phyloP scores from a whole-genome alignment of 176 grass and related monocot genomes.

The Pontederia crassipes region DNA sequence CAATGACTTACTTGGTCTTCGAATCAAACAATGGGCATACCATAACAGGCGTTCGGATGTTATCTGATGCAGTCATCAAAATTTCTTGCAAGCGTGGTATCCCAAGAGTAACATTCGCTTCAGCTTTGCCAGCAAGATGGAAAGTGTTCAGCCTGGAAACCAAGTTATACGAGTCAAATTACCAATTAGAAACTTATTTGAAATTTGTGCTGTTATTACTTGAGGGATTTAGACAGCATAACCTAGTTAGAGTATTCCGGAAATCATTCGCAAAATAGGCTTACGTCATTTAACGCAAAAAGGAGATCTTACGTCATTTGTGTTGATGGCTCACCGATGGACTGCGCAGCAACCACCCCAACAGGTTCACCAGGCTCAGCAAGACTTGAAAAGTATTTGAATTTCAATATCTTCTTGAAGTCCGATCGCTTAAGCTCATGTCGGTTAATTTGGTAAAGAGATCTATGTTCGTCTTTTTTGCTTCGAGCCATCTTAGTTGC shows the following conservation, averaged over 20 bases:
- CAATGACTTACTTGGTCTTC: slow-evolving; percentile 26
- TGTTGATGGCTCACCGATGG: slow-evolving; percentile 88
- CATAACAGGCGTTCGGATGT: slow-evolving; percentile 67
- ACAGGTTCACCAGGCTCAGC: slow-evolving; percentile 79
- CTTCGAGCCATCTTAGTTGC: slow-evolving; percentile 21
- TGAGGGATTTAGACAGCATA: too few species aligned
- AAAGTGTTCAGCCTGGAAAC: slow-evolving; percentile 87
- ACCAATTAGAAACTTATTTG: too few species aligned
- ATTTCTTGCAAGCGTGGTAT: slow-evolving; percentile 87
- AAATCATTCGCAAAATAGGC: too few species aligned
- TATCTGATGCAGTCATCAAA: slow-evolving; percentile 71
- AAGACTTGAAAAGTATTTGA: slow-evolving; percentile 66
- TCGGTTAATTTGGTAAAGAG: slow-evolving; percentile 19
- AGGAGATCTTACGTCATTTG: slow-evolving; percentile 86
- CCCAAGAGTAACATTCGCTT: slow-evolving; percentile 92
- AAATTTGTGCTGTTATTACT: too few species aligned
- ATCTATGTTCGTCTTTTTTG: slow-evolving; percentile 12
- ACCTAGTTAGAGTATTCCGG: too few species aligned
- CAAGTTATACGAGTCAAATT: neutral
- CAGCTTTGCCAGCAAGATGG: slow-evolving; percentile 84
- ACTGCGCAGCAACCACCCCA: slow-evolving; percentile 88
- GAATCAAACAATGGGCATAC: slow-evolving; percentile 32
- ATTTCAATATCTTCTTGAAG: slow-evolving; percentile 42
- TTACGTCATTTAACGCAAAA: too few species aligned
- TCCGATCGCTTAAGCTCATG: slow-evolving; percentile 13